Evolutionary conservation across 2,329 filamentous ascomycete genomes (phyloP), one percentile per base, ranked within the genome.

Genomic region (Emmonsiellopsis sp.): DNA sequence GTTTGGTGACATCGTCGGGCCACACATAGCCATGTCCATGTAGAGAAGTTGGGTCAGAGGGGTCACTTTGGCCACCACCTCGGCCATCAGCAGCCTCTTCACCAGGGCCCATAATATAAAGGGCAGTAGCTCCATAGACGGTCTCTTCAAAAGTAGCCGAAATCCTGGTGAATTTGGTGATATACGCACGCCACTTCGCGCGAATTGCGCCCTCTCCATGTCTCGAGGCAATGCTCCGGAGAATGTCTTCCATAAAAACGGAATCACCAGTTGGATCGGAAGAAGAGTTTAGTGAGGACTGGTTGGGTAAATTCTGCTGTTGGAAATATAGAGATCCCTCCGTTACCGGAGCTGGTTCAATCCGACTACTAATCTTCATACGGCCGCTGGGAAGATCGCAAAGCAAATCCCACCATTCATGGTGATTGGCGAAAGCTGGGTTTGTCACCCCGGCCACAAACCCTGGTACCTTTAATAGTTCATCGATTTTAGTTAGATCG

Each of bases 401-500:
- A 10, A 98, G 78, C 8, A 98, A 73, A 70, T 98, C 93, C 93
- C 93, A 98, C 93, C 93, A 98, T 67, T 96, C 91, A 0, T 87
- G 88, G 64, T 97, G 92, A 64, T 90, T 83, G 57, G 92, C 90
- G 67, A 98, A 98, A 0, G 90, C 92, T 5, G 93, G 93, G 65
- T 98, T 98, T 1, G 92, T 98, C 42, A 98, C 93, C 54, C 93
- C 93, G 2, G 93, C 93, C 62, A 98, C 95, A 70, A 98, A 98
- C 2, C 93, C 93, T 6, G 93, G 92, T 0, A 98, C 93, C 63
- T 94, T 92, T 47, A 98, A 79, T 9, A 98, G 79, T 66, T 97
- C 93, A 60, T 98, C 93, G 55, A 98, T 91, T 72, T 98, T 98
- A 58, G 90, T 96, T 43, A 98, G 78, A 72, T 98, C 93, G 1